Evolutionary conservation across 2,329 filamentous ascomycete species (phyloP), one percentile per base, ranked within the genome.

Genomic region (Pezicula rhizophila): DNA sequence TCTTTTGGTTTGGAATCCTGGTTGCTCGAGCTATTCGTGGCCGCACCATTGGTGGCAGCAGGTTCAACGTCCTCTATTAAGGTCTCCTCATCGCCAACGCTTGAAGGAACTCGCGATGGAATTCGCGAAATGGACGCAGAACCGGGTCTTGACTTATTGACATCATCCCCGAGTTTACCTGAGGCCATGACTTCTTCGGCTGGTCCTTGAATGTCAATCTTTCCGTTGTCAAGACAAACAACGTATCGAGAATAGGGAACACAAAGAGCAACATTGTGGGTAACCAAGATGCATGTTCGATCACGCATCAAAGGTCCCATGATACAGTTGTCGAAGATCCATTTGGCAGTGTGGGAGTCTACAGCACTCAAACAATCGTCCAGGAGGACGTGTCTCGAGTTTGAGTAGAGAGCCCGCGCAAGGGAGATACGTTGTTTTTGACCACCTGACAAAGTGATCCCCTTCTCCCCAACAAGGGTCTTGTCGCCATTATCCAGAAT

Each of bases 391-490:
- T 97, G 92, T 46, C 85, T 85, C 5, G 91, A 95, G 67, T 89
- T 92, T 56, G 89, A 96, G 69, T 99, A 99, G n/a, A 99, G 77
- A 1, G 93, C 93, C 57, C 93, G 84, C n/a, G 93, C 93, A 40
- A 99, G 78, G 12, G 92, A 96, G 45, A 99, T 97, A 50, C 93
- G 85, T 68, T 99, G 93, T 70, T 97, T 97, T 69, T 99, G 93
- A 6, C 93, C 93, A 55, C 93, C 93, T 6, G 93, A 99, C 12
- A 99, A 79, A 14, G 92, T 92, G 53, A 99, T 96, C 31, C 93
- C 93, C 69, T 97, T 99, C 66, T 99, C 93, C 45, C 93, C 93
- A 28, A 99, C 93, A 18, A 96, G 72, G 0, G 93, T 97, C 67
- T 95, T 82, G 64, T 99, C 93, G 37, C 93, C 93, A 52, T 85